A percentile compares a stretch with the other conserved stretches of the same genome.
phyloP scores from a whole-genome alignment of 176 grass and related monocot species.

The Tuctoria greenei region DNA sequence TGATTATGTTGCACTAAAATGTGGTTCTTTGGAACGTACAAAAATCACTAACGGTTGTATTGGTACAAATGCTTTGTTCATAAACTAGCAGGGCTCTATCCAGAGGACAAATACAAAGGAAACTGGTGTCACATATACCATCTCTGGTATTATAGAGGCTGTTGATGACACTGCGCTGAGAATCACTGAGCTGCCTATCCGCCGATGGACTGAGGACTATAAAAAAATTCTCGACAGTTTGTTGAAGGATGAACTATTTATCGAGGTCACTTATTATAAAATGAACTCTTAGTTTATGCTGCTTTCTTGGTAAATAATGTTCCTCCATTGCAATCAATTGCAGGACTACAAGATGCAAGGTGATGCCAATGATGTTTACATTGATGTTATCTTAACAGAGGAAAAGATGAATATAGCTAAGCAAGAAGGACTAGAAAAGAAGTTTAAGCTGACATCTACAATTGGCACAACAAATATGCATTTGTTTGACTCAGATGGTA shows the following conservation, averaged over 20 bases:
- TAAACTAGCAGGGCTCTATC: slow-evolving; percentile 57
- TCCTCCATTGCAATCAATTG: slow-evolving; percentile 7
- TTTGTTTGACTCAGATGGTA: slow-evolving; percentile 69
- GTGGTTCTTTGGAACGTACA: not conserved
- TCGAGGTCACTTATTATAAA: slow-evolving; percentile 48
- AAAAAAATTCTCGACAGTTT: slow-evolving; percentile 58
- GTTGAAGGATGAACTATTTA: slow-evolving; percentile 49
- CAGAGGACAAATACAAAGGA: slow-evolving; percentile 56
- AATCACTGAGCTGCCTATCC: slow-evolving; percentile 73
- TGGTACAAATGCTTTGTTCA: not conserved
- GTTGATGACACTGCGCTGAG: slow-evolving; percentile 49
- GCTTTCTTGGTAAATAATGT: not conserved
- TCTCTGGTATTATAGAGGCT: slow-evolving; percentile 72
- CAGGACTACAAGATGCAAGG: slow-evolving; percentile 52
- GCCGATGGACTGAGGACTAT: slow-evolving; percentile 75
- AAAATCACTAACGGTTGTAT: not conserved
- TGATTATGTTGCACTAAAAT: not conserved
- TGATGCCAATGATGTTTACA: slow-evolving; percentile 59
- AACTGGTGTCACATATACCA: slow-evolving; percentile 61
- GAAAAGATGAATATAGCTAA: slow-evolving; percentile 69
- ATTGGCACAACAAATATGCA: slow-evolving; percentile 93
- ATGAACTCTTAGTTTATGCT: slow-evolving; percentile 16
- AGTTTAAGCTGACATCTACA: slow-evolving; percentile 83
- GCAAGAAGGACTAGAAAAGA: slow-evolving; percentile 85
- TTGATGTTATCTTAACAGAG: slow-evolving; percentile 55